Percentiles rank a stretch among this genome's conserved stretches.
Conservation (phyloP, 1,284 basidiomycete species). For the Ganoderma resinaceum region DNA sequence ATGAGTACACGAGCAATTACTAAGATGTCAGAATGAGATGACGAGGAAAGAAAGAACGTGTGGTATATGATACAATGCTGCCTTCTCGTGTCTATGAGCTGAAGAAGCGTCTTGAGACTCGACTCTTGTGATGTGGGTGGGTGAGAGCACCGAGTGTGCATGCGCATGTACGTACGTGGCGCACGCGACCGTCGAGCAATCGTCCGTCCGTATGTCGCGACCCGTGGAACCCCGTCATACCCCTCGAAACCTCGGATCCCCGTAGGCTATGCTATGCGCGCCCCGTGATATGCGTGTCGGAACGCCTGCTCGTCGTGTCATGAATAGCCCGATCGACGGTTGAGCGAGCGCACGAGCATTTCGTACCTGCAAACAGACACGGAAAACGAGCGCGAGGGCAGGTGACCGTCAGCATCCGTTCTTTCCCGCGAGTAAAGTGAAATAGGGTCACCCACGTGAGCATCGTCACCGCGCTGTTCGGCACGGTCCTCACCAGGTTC, state of each 20-base stretch:
- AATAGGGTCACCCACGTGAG: slow-evolving; percentile 78
- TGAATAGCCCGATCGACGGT: slow-evolving; percentile 27
- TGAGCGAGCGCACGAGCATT: slow-evolving; percentile 69
- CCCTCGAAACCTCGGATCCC: neutral
- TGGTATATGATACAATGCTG: slow-evolving; percentile 36
- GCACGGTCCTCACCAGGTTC: slow-evolving; percentile 91
- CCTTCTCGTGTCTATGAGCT: slow-evolving; percentile 2
- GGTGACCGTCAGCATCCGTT: slow-evolving; percentile 3
- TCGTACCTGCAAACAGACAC: slow-evolving; percentile 56
- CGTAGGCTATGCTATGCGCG: neutral
- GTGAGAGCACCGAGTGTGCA: neutral
- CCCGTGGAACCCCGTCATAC: neutral
- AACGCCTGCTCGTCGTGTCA: slow-evolving; percentile 19
- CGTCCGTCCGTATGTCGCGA: slow-evolving; percentile 6
- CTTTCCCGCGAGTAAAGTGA: neutral
- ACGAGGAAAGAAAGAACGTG: slow-evolving; percentile 28
- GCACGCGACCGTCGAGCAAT: neutral
- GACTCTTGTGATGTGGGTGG: neutral
- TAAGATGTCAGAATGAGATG: slow-evolving; percentile 16
- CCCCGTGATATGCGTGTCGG: neutral
- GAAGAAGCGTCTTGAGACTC: slow-evolving; percentile 9
- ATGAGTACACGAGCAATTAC: slow-evolving; percentile 26
- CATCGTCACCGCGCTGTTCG: slow-evolving; percentile 93
- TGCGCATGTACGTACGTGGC: neutral
- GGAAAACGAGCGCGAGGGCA: neutral